Conservation (phyloP, 2,329 filamentous ascomycete genomes). For the Pseudopithomyces maydicus region DNA sequence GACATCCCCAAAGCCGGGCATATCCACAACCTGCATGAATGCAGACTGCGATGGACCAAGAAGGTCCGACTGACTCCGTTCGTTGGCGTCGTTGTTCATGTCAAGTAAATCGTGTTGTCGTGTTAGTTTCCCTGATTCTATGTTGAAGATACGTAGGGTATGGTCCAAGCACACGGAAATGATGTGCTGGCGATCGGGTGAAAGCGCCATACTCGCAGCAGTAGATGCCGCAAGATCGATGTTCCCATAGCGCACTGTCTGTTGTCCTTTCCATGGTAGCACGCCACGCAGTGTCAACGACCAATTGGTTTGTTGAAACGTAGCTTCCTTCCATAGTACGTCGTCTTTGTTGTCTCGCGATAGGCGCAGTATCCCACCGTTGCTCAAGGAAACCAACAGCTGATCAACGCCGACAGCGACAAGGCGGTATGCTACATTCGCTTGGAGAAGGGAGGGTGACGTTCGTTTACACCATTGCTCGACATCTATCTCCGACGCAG, state of each 20-base stretch:
- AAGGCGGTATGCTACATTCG: constrained; percentile 81
- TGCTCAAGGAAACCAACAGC: constrained; percentile 79
- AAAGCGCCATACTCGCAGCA: constrained; percentile 63
- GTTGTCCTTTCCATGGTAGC: constrained; percentile 68
- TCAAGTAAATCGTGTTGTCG: constrained; percentile 79
- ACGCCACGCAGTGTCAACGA: constrained; percentile 61
- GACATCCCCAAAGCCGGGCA: constrained; percentile 54
- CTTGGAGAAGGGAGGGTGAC: constrained; percentile 72
- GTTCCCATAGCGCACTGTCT: constrained; percentile 68
- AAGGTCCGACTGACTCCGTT: constrained; percentile 73
- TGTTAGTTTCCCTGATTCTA: constrained; percentile 77
- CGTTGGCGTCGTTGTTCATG: constrained; percentile 59
- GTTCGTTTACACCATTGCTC: constrained; percentile 77
- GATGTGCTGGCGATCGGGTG: constrained; percentile 57
- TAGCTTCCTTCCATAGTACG: constrained; percentile 69
- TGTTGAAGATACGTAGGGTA: constrained; percentile 86
- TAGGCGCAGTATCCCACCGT: constrained; percentile 76
- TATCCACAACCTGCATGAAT: constrained; percentile 73
- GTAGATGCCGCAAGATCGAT: constrained; percentile 67
- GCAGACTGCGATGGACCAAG: constrained; percentile 80
- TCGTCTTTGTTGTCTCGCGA: constrained; percentile 35
- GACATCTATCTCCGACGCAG: constrained; percentile 73
- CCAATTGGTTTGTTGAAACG: constrained; percentile 77
- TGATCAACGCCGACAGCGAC: constrained; percentile 74
- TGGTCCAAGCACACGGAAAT: constrained; percentile 92